Conservation (phyloP, 75 land plant genomes). For the Pinus albicaulis region DNA sequence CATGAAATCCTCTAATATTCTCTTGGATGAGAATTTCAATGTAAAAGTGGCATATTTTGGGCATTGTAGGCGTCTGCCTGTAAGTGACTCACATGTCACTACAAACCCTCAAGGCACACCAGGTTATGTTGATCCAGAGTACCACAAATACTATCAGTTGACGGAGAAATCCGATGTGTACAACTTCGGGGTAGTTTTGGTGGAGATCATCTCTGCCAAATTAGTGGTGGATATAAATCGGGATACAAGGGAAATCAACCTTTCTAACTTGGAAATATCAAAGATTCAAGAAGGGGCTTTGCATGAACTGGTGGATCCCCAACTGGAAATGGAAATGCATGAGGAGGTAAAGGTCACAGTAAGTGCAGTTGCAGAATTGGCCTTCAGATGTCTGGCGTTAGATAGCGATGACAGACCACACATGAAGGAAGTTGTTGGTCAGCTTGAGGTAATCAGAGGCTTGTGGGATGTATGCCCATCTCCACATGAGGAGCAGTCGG, state of each 20-base stretch:
- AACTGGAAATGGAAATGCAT: constrained; percentile 13
- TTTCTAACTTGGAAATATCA: constrained; percentile 54
- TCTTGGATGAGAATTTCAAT: constrained; percentile 38
- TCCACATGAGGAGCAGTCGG: too few species aligned
- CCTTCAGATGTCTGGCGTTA: constrained; percentile 57
- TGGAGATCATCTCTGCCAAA: constrained; percentile 57
- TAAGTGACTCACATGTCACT: constrained; percentile 47
- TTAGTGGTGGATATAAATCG: constrained; percentile 49
- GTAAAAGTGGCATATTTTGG: constrained; percentile 66
- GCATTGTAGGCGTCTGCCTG: constrained; percentile 34
- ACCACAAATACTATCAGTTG: constrained; percentile 61
- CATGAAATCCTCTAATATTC: constrained; percentile 50
- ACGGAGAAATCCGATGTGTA: constrained; percentile 79
- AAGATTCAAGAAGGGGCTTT: constrained; percentile 39
- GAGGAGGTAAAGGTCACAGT: constrained; percentile 4
- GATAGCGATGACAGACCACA: constrained; percentile 65
- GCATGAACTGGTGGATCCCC: constrained; percentile 40
- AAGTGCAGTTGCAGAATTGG: constrained; percentile 21
- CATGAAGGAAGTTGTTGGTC: constrained; percentile 50
- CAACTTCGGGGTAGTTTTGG: constrained; percentile 59
- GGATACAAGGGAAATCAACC: constrained; percentile 47
- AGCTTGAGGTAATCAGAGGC: constrained; percentile 14
- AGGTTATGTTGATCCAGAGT: constrained; percentile 68
- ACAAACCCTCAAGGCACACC: constrained; percentile 54
- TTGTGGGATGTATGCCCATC: too few species aligned